Evolutionary conservation across 2,329 filamentous ascomycete genomes (phyloP), one percentile per base, ranked within the genome.

Genomic region (Trichoderma sp.): DNA sequence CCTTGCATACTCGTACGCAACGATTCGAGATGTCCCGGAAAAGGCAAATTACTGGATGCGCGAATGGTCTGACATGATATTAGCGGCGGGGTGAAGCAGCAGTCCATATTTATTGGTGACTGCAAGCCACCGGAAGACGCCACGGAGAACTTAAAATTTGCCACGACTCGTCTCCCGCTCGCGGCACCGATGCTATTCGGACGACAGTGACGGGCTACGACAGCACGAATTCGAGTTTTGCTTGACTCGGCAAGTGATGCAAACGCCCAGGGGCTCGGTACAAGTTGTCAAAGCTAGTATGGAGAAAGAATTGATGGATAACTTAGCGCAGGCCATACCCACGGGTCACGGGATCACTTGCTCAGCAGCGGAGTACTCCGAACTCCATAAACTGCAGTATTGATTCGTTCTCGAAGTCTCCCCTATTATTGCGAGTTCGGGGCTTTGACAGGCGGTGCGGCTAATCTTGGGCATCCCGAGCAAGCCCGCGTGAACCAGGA

Each of bases 281-380:
- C 39, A 30, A 11, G 26, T 12, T 61, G 43, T 53, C 47, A 53
- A 23, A 3, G 3, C 47, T 23, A 13, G 47, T 20, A 36, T 28
- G 23, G 20, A 57, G 13, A 36, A 39, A 5, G 64, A 34, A 34
- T 39, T 39, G 47, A 50, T 43, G 15, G 30, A 43, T 23, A 11
- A 20, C 34, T 17, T 15, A 53, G 47, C 53, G 28, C 36, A 26
- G 28, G 5, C 58, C 58, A 11, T 23, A 2, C n/a, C 7, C 17
- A 55, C 9, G 64, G 55, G 39, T 68, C 66, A 68, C 57, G 55
- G 47, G 57, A 68, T 68, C 66, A 68, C 15, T 59, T 59, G 32
- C 34, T 61, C 55, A 43, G 12, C 23, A 30, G 39, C 50, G 50
- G 64, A 67, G 50, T 57, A 13, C 47, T 66, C 63, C 47, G 63